Percentiles rank a stretch among this genome's conserved stretches.
Conservation (phyloP, 441 rosid species). For the Viola pubescens region DNA sequence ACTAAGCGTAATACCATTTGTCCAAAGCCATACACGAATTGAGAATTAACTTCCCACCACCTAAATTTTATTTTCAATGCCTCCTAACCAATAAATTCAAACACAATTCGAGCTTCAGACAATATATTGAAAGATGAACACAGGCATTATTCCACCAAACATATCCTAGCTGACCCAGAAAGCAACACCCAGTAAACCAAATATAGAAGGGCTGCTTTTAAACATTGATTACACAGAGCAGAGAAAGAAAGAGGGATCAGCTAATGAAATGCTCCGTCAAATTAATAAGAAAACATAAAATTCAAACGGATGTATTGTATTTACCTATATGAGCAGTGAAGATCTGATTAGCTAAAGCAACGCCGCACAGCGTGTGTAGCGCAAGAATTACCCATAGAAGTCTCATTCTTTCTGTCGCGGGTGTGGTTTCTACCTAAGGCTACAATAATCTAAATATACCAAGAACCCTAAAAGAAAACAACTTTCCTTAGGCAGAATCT, state of each 20-base stretch:
- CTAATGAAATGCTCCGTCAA: too few relatives aligned
- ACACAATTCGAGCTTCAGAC: neutral
- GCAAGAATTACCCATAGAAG: slow-evolving; percentile 23
- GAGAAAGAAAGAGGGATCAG: too few relatives aligned
- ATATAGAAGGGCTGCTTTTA: too few relatives aligned
- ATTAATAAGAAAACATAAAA: too few relatives aligned
- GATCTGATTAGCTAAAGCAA: slow-evolving; percentile 52
- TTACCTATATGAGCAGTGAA: slow-evolving; percentile 53
- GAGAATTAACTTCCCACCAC: neutral
- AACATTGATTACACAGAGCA: too few relatives aligned
- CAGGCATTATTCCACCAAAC: neutral
- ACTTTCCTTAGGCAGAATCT: neutral
- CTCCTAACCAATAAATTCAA: neutral
- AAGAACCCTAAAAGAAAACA: neutral
- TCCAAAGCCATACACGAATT: too few relatives aligned
- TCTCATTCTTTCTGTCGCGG: slow-evolving; percentile 18
- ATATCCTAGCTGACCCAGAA: neutral
- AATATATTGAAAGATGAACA: neutral
- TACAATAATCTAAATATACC: neutral
- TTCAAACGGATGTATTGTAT: neutral
- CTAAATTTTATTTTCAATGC: neutral
- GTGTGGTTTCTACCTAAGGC: too few relatives aligned
- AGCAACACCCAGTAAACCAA: too few relatives aligned
- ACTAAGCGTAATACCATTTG: neutral
- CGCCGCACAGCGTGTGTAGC: slow-evolving; percentile 16